Evolutionary conservation across 2,329 filamentous ascomycete species (phyloP), one percentile per base, ranked within the genome.

Genomic region (Parastagonospora avenae): DNA sequence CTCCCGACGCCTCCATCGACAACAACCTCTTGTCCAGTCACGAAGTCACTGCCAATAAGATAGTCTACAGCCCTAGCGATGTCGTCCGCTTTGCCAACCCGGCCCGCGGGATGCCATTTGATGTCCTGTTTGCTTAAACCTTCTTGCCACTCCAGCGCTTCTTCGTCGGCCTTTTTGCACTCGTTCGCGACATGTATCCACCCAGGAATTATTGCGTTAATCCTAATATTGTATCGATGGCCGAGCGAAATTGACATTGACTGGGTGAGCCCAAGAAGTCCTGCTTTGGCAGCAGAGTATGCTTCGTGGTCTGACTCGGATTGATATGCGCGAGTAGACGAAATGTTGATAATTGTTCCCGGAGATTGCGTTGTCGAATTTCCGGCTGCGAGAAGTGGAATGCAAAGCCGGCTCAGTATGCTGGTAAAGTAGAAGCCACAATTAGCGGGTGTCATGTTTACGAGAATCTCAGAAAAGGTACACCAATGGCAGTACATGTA

Each of bases 101-200:
- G 65, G 2, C 80, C 79, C 7, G 75, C 77, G 27, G 79, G 69
- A 65, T 83, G 80, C 79, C 79, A 82, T 43, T 63, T 51, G 27
- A 75, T 73, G 52, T 83, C 80, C 33, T 75, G 74, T 50, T 75
- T 66, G 2, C 63, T 73, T 55, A 82, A 57, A 0, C 75, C 78
- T 4, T 79, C 76, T 50, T 80, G 77, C 80, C 79, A 82, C 30
- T 54, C 53, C 41, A 43, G 52, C 0, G 72, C 72, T 35, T 70
- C 63, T 57, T 76, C 73, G 57, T 82, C 77, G 2, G 67, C 76
- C 33, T 62, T 61, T 54, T 70, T 69, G 36, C 67, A 73, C 63
- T 79, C 76, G 39, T 80, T 70, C 40, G 60, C 67, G 7, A 82
- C 80, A 57, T 81, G 74, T 40, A 83, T 80, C 80, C 80, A 82